These are phyloP conservation scores for Colletotrichum horii DNA, from an alignment of 2,329 filamentous ascomycete genomes.

Conservation along the genomic window DNA sequence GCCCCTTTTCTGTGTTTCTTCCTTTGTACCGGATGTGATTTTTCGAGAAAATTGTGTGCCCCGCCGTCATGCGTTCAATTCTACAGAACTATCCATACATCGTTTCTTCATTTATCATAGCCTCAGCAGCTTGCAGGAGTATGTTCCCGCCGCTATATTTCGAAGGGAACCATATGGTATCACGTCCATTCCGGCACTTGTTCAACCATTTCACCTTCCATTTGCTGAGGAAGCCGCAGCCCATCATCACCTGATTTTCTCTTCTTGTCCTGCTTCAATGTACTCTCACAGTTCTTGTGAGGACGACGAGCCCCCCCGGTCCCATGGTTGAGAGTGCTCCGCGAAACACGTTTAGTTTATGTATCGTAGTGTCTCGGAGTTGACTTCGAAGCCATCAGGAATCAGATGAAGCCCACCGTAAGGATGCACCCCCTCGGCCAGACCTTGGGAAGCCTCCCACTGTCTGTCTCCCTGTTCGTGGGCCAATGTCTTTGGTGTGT, in stretches of 20 bases:
- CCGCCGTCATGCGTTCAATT: neutral
- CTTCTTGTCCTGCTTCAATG: neutral
- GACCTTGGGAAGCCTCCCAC: slow-evolving; percentile 2
- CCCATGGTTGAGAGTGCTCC: neutral
- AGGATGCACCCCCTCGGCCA: neutral
- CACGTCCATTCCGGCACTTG: neutral
- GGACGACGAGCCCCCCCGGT: neutral
- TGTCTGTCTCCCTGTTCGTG: slow-evolving; percentile 2
- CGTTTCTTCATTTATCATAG: neutral
- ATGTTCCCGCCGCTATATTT: neutral
- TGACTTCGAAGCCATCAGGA: slow-evolving; percentile 9
- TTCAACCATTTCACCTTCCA: neutral
- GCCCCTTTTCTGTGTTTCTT: neutral
- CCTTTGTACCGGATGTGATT: neutral
- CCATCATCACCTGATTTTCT: neutral
- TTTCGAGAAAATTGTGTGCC: neutral
- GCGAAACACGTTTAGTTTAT: neutral
- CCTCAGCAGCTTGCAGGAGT: neutral
- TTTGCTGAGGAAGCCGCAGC: neutral
- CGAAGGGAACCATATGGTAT: neutral
- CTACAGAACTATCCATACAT: neutral
- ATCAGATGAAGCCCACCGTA: slow-evolving; percentile 1
- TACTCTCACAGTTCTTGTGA: neutral
- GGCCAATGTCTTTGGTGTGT: neutral
- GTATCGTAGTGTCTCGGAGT: slow-evolving; percentile 1